These are phyloP conservation scores for Exobasidium cylindrosporum DNA, from an alignment of 1,284 basidiomycete genomes.

Conservation along the genomic window DNA sequence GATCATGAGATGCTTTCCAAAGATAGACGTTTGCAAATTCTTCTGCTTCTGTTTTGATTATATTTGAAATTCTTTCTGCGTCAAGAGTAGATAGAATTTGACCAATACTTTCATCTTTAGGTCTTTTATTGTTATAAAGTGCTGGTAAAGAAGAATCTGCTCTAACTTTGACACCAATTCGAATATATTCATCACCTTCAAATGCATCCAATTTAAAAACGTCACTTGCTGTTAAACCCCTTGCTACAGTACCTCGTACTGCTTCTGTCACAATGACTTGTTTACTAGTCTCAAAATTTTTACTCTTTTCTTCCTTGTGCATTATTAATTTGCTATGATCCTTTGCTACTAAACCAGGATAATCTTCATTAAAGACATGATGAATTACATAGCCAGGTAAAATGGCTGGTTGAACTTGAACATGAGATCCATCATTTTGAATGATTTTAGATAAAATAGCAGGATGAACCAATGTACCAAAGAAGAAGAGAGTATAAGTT, in stretches of 20 bases:
- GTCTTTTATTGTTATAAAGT: conserved; percentile 22
- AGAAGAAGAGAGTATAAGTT: conserved; percentile 30
- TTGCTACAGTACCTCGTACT: conserved; percentile 34
- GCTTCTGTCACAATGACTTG: conserved; percentile 1
- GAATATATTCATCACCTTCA: conserved; percentile 37
- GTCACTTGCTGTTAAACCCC: conserved; percentile 25
- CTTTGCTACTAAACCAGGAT: conserved; percentile 26
- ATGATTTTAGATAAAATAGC: conserved; percentile 31
- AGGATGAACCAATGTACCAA: conserved; percentile 40
- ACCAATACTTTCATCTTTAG: conserved; percentile 22
- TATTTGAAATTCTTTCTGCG: conserved; percentile 11
- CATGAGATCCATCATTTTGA: conserved; percentile 20
- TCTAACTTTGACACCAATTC: conserved; percentile 17
- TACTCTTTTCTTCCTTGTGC: background rate
- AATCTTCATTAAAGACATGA: conserved; percentile 31
- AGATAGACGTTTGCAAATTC: conserved; percentile 26
- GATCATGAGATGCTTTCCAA: conserved; percentile 23
- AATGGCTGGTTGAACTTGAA: conserved; percentile 12
- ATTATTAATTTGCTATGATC: background rate
- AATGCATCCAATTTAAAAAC: conserved; percentile 31
- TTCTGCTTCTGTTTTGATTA: background rate
- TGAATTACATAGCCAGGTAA: conserved; percentile 23
- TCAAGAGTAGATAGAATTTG: conserved; percentile 23
- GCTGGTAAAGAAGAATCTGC: conserved; percentile 13
- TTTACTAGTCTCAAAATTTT: background rate